Conservation (phyloP, 148 eudicot species). For the Polygonum maritimum region DNA sequence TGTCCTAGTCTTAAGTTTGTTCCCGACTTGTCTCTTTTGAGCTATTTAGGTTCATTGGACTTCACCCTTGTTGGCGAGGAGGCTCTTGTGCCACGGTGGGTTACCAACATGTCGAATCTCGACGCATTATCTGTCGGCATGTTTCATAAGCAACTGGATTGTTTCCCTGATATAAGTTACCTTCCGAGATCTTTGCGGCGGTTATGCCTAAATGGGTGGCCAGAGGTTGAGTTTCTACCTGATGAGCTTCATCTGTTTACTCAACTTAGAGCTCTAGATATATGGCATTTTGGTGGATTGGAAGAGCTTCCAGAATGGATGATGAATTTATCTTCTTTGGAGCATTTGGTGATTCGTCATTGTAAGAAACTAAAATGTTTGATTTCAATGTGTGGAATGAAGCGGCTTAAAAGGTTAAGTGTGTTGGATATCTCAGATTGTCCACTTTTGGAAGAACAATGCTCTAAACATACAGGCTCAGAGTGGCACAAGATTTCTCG, state of each 20-base stretch:
- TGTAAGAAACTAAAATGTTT: not conserved
- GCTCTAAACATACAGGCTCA: not conserved
- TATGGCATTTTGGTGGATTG: conserved; percentile 1
- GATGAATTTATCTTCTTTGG: not conserved
- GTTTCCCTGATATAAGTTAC: not conserved
- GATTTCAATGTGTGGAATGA: not conserved
- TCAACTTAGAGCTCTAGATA: not conserved
- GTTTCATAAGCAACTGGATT: not conserved
- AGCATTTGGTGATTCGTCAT: not conserved
- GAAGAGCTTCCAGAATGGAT: not conserved
- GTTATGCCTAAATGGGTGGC: not conserved
- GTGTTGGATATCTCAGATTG: not conserved
- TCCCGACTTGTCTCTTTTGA: not conserved
- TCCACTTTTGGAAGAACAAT: not conserved
- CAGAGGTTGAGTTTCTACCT: not conserved
- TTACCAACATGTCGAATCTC: not conserved
- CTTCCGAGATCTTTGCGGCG: not conserved
- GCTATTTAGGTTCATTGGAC: not conserved
- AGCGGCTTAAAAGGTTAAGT: not conserved
- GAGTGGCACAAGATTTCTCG: not conserved
- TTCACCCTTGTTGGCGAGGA: not conserved
- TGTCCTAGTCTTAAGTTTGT: not conserved
- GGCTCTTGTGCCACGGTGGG: not conserved
- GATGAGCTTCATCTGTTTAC: not conserved
- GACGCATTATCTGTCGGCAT: not conserved